Conservation (phyloP, 2,329 filamentous ascomycete genomes). For the Anthostomella pinea region DNA sequence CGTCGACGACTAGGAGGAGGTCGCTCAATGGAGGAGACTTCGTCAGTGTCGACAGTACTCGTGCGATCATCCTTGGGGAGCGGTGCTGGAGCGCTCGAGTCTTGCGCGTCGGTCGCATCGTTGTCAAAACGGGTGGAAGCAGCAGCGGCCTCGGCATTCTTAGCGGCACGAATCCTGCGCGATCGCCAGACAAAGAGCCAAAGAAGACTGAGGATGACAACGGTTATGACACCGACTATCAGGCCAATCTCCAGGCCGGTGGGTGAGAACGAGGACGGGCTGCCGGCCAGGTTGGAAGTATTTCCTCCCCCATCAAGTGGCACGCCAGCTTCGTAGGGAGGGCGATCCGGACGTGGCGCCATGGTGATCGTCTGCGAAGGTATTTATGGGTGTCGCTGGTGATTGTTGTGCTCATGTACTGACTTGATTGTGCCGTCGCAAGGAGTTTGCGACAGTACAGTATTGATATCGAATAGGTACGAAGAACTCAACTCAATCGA, state of each 20-base stretch:
- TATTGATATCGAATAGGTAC: too few species aligned
- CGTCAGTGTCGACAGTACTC: constrained; percentile 18
- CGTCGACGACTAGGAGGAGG: constrained; percentile 7
- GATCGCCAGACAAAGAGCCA: constrained; percentile 29
- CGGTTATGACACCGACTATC: constrained; percentile 23
- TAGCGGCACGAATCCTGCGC: constrained; percentile 21
- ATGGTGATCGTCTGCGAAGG: constrained; percentile 9
- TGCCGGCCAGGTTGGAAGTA: constrained; percentile 17
- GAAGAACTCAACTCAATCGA: too few species aligned
- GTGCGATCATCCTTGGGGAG: constrained; percentile 19
- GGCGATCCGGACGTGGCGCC: constrained; percentile 12
- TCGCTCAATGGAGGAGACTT: constrained; percentile 17
- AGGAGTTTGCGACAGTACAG: too few species aligned
- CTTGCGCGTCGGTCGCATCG: constrained; percentile 7
- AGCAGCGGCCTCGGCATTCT: constrained; percentile 5
- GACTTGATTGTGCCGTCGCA: too few species aligned
- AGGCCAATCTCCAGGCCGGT: constrained; percentile 27
- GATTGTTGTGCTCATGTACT: too few species aligned
- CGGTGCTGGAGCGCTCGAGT: constrained; percentile 12
- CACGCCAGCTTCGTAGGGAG: constrained; percentile 23
- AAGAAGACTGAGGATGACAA: constrained; percentile 23
- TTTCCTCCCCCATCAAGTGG: constrained; percentile 25
- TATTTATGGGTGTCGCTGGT: too few species aligned
- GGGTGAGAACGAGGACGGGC: constrained; percentile 11
- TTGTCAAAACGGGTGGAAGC: not conserved